Conservation (phyloP, 345 rosid genomes). For the Sonneratia caseolaris region DNA sequence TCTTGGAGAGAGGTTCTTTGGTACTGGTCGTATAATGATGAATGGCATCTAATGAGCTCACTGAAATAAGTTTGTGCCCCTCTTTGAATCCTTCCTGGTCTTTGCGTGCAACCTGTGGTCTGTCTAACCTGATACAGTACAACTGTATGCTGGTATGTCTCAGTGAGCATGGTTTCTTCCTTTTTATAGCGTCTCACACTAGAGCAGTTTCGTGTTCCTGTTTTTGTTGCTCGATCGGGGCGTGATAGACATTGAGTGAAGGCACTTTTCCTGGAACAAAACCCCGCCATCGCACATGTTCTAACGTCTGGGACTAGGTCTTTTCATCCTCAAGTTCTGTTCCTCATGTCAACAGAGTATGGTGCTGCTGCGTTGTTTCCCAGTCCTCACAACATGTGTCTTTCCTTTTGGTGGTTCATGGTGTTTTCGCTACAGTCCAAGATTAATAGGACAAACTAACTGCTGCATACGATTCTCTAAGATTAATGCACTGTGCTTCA, state of each 20-base stretch:
- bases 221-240: background rate
- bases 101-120: background rate
- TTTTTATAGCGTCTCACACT: background rate
- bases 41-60: background rate
- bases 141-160: constrained; percentile 10
- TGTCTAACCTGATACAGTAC: background rate
- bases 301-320: background rate
- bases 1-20: constrained; percentile 10
- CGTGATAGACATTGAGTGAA: background rate
- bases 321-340: constrained; percentile 2
- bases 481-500: background rate
- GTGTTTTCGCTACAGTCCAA: background rate
- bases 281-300: background rate
- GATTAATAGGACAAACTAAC: background rate
- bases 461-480: too few species aligned
- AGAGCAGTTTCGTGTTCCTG: background rate
- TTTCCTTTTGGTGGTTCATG: background rate
- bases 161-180: constrained; percentile 3
- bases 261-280: background rate
- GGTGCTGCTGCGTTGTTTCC: background rate
- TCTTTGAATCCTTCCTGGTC: background rate
- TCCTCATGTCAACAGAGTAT: background rate
- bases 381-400: background rate
- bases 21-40: background rate
- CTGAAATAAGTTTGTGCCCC: background rate